Base-by-base conservation (phyloP, 805 yeast genomes). In the Saccharomycopsis sp. region DNA sequence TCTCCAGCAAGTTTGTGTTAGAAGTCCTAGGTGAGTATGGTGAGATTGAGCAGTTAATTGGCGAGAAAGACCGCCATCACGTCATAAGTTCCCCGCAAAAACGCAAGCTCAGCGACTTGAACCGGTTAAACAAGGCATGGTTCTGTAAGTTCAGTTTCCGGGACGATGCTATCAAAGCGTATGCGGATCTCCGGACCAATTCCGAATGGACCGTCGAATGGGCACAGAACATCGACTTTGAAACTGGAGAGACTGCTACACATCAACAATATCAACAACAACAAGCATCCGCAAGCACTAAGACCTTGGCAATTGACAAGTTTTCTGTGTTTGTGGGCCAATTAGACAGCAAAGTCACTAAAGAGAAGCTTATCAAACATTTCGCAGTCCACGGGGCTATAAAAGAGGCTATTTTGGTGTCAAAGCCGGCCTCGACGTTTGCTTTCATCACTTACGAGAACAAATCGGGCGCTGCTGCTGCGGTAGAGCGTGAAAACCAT, bases 91-190 rank as follows among this genome's bases (percentile, higher is more conserved):
- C 7, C 50, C 61, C 9, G 64, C 70, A 20, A 24, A 41, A 20
- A 17, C 12, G 35, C 47, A 15, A 50, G 50, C 2, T 20, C 54
- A n/a, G 38, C 22, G 68, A 67, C 52, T 68, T 62, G 66, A 72
- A 64, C 51, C 41, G 29, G 3, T 38, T 66, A 54, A 63, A 68
- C 55, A 73, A 70, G 54, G 76, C 78, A 25, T 90, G 96, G 96
- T 89, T 85, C 67, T 80, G 84, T 62, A 86, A 87, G 67, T 89
- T 84, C 73, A 87, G 84, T 1, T 89, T 80, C 69, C 80, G 97
- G 52, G 96, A 88, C 68, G 96, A 90, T 70, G 96, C 97, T 12
- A 87, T 89, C 52, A 78, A 87, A 66, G 96, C 96, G 0, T 89
- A 81, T 74, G 91, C 94, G 2, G 80, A 78, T 64, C 74, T 86